Conservation (phyloP, 371 early-diverging fungal genomes). For the Syncephalastrum sp. region DNA sequence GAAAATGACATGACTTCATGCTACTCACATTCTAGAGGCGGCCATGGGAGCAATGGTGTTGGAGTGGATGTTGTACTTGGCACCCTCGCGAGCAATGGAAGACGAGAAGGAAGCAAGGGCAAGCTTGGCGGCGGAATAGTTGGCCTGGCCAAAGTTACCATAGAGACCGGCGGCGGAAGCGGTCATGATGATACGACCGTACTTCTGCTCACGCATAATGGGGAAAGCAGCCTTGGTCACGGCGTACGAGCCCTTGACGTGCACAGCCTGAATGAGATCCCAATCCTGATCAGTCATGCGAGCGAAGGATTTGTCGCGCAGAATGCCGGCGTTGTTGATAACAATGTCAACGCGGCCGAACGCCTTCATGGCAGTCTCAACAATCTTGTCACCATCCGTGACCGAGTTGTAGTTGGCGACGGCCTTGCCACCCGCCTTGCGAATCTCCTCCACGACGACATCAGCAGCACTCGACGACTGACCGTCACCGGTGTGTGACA, state of each 20-base stretch:
- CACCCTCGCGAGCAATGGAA: conserved; percentile 94
- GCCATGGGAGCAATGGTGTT: conserved; percentile 98
- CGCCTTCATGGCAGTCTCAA: conserved; percentile 93
- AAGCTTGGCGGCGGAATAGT: conserved; percentile 94
- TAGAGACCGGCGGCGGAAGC: conserved; percentile 97
- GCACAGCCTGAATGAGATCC: conserved; percentile 91
- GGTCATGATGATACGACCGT: conserved; percentile 79
- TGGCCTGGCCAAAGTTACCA: conserved; percentile 99
- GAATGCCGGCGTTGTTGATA: conserved; percentile 97
- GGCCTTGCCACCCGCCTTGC: conserved; percentile 87
- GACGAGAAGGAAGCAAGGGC: conserved; percentile 89
- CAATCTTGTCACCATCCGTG: conserved; percentile 94
- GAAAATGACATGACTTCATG: conserved; percentile 2
- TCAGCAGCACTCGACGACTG: conserved; percentile 83
- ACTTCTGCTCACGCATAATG: conserved; percentile 93
- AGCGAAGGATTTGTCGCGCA: conserved; percentile 94
- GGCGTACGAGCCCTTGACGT: conserved; percentile 93
- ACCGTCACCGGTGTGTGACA: conserved; percentile 79
- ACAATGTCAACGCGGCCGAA: conserved; percentile 95
- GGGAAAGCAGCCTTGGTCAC: conserved; percentile 97
- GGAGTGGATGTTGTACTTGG: conserved; percentile 85
- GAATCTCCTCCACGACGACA: conserved; percentile 94
- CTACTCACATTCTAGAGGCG: conserved; percentile 84
- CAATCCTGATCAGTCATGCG: conserved; percentile 96
- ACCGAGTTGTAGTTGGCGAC: conserved; percentile 98